Evolutionary conservation across 2,329 filamentous ascomycete species (phyloP).

Genomic region (Aspergillus udagawae): DNA sequence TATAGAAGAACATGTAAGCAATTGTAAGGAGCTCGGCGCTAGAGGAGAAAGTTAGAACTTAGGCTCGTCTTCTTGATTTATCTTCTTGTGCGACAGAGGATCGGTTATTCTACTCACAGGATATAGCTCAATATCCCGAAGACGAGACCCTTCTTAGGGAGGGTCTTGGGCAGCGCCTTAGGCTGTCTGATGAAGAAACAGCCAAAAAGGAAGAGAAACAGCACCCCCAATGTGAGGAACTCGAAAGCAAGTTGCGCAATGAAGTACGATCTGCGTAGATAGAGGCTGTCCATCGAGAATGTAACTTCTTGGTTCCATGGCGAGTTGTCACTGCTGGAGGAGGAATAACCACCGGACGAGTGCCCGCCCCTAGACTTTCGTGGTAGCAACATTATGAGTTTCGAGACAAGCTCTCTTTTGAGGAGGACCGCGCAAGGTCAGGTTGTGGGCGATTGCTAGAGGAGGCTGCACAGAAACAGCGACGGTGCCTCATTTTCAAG

Average conservation of each 20-base stretch:
- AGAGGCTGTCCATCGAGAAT: background rate
- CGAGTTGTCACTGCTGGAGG: background rate
- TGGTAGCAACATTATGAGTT: background rate
- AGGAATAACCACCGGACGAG: background rate
- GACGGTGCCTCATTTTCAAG: background rate
- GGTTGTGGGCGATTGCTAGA: background rate
- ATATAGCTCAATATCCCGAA: constrained; percentile 11
- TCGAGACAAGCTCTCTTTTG: background rate
- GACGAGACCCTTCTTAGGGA: constrained; percentile 12
- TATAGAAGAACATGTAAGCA: constrained; percentile 10
- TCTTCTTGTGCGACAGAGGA: background rate
- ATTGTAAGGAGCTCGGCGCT: constrained; percentile 11
- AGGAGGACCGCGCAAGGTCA: background rate
- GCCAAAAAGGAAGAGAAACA: constrained; percentile 17
- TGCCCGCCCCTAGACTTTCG: background rate
- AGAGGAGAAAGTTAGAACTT: background rate
- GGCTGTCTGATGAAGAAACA: constrained; percentile 14
- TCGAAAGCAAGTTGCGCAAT: constrained; percentile 14
- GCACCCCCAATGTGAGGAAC: constrained; percentile 12
- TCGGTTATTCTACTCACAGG: constrained; percentile 1
- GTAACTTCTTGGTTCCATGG: background rate
- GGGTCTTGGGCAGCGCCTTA: background rate
- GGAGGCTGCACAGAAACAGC: background rate
- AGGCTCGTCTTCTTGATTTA: background rate
- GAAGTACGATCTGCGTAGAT: constrained; percentile 1